phyloP scores from a whole-genome alignment of 2,329 filamentous ascomycete species.

The Colletotrichum falcatum region DNA sequence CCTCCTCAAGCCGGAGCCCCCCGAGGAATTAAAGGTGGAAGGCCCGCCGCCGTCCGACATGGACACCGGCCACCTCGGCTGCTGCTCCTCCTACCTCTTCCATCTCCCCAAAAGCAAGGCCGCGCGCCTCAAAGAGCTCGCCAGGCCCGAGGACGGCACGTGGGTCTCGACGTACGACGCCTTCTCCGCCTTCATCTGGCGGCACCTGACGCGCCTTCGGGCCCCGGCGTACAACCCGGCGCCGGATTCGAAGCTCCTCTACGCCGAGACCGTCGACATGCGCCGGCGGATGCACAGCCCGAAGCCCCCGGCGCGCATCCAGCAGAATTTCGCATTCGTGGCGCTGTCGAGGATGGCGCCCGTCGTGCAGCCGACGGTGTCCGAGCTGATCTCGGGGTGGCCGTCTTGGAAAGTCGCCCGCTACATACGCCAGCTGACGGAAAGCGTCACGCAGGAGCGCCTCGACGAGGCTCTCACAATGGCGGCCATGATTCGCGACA shows the following conservation, averaged over 20 bases:
- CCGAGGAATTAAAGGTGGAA: conserved; percentile 48
- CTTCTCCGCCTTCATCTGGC: conserved; percentile 57
- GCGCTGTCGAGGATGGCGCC: conserved; percentile 46
- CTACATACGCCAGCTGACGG: conserved; percentile 54
- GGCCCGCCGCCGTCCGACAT: conserved; percentile 46
- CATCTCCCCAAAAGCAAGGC: conserved; percentile 59
- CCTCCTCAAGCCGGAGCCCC: conserved; percentile 47
- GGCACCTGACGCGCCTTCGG: conserved; percentile 51
- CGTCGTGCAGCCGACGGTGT: conserved; percentile 47
- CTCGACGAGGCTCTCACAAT: conserved; percentile 48
- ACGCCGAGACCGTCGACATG: background rate
- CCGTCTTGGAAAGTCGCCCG: conserved; percentile 51
- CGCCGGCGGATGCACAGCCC: conserved; percentile 45
- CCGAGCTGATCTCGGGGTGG: conserved; percentile 52
- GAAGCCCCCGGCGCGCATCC: conserved; percentile 47
- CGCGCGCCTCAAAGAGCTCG: conserved; percentile 53
- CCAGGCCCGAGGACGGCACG: conserved; percentile 48
- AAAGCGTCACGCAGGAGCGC: conserved; percentile 50
- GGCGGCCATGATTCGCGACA: conserved; percentile 53
- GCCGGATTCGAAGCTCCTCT: conserved; percentile 44
- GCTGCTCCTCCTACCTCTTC: conserved; percentile 52
- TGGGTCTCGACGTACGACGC: conserved; percentile 62
- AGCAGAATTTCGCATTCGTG: conserved; percentile 51
- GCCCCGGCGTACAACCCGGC: conserved; percentile 50
- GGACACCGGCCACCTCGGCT: conserved; percentile 47